phyloP scores from a whole-genome alignment of 2,329 filamentous ascomycete genomes.

The Rutstroemia sydowiana region DNA sequence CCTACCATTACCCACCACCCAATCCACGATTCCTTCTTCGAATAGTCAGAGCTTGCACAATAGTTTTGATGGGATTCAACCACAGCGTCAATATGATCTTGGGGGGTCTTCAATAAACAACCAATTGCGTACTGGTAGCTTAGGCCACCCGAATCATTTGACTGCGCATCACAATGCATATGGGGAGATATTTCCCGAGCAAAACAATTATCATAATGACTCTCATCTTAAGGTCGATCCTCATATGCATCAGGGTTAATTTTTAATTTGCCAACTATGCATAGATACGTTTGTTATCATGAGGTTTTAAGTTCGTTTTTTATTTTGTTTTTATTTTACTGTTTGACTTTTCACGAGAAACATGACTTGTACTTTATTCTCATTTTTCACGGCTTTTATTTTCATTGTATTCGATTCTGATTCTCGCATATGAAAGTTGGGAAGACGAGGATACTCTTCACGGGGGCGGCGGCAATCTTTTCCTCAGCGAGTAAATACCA shows the following conservation, averaged over 20 bases:
- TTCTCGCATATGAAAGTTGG: too few relatives aligned
- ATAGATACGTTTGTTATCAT: too few relatives aligned
- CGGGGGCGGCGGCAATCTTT: background rate
- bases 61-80: conserved; percentile 1
- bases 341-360: background rate
- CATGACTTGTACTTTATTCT: background rate
- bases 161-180: background rate
- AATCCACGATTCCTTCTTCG: background rate
- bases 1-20: conserved; percentile 15
- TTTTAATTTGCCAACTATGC: background rate
- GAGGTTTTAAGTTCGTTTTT: background rate
- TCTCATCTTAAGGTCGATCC: conserved; percentile 3
- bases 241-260: background rate
- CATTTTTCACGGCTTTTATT: too few relatives aligned
- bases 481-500: too few relatives aligned
- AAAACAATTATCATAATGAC: background rate
- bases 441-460: too few relatives aligned
- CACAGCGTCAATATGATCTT: conserved; percentile 1
- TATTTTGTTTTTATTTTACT: background rate
- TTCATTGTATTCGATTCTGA: too few relatives aligned
- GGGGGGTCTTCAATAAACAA: conserved; percentile 8
- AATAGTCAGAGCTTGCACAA: background rate
- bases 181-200: background rate
- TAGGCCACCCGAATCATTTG: conserved; percentile 17
- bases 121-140: conserved; percentile 16